Evolutionary conservation across 2,329 filamentous ascomycete genomes (phyloP).

Genomic region (Parascedosporium putredinis): DNA sequence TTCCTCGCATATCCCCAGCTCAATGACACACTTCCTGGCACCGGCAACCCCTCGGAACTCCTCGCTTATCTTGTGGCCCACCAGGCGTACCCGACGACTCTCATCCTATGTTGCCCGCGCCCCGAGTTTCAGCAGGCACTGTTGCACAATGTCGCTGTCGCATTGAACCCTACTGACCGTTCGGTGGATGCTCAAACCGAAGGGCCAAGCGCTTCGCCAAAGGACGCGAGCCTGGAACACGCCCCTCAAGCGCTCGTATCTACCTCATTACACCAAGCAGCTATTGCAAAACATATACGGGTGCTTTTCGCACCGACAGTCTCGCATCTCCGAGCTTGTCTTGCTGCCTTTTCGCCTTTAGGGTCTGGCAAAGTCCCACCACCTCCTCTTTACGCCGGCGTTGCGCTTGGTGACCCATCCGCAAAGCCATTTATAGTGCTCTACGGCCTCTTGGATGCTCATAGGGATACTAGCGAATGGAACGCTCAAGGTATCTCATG

Average conservation of each 20-base stretch:
- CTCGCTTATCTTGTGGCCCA: background rate
- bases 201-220: background rate
- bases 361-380: constrained; percentile 24
- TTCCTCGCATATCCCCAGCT: no score
- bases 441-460: constrained; percentile 55
- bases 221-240: no score
- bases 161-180: background rate
- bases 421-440: constrained; percentile 41
- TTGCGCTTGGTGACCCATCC: background rate
- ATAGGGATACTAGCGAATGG: constrained; percentile 61
- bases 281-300: constrained; percentile 57
- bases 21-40: background rate
- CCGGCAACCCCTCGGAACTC: constrained; percentile 1
- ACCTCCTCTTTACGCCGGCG: constrained; percentile 25
- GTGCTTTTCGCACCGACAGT: constrained; percentile 66
- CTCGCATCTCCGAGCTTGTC: constrained; percentile 65
- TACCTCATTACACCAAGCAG: constrained; percentile 58
- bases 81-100: background rate
- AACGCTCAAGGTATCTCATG: constrained; percentile 61
- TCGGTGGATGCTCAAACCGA: background rate
- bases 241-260: no score
- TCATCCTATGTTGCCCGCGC: background rate
- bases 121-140: background rate
- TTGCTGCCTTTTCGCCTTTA: constrained; percentile 46
- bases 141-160: background rate